Evolutionary conservation across 2,329 filamentous ascomycete species (phyloP).

Genomic region (Cercospora sp.): DNA sequence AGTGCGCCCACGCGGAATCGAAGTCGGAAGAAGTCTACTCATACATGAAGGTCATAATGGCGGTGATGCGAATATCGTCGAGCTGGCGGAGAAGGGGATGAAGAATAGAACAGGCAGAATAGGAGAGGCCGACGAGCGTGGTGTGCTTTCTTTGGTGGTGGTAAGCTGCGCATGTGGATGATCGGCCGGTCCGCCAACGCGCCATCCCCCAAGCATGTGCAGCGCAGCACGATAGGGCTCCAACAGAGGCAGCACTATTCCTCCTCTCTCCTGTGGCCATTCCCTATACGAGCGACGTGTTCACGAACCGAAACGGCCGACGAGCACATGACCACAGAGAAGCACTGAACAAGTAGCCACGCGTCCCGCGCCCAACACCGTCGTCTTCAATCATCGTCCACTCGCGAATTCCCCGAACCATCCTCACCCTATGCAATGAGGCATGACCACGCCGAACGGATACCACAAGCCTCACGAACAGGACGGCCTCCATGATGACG

Average conservation of each 20-base stretch:
- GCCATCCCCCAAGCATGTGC: neutral
- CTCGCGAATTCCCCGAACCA: neutral
- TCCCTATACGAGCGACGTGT: neutral
- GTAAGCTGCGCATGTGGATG: constrained; percentile 5
- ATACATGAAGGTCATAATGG: neutral
- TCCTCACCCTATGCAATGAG: constrained; percentile 36
- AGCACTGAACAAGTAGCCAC: neutral
- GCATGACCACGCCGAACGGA: constrained; percentile 50
- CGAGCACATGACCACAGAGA: neutral
- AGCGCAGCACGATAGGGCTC: neutral
- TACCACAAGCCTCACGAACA: constrained; percentile 59
- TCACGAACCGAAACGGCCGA: neutral
- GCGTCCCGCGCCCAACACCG: neutral
- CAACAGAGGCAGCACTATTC: neutral
- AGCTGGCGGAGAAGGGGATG: neutral
- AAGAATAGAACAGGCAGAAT: neutral
- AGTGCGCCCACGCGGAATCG: constrained; percentile 4
- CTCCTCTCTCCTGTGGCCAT: neutral
- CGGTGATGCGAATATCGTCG: neutral
- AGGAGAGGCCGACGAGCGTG: constrained; percentile 1
- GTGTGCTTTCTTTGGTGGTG: neutral
- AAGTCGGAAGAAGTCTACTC: neutral
- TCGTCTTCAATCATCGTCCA: neutral
- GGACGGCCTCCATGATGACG: constrained; percentile 58
- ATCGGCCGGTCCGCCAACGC: constrained; percentile 1